A percentile compares a stretch with the other conserved stretches of the same genome.
phyloP scores from a whole-genome alignment of 2,329 filamentous ascomycete species.

The Cylindrodendrum hubeiense region DNA sequence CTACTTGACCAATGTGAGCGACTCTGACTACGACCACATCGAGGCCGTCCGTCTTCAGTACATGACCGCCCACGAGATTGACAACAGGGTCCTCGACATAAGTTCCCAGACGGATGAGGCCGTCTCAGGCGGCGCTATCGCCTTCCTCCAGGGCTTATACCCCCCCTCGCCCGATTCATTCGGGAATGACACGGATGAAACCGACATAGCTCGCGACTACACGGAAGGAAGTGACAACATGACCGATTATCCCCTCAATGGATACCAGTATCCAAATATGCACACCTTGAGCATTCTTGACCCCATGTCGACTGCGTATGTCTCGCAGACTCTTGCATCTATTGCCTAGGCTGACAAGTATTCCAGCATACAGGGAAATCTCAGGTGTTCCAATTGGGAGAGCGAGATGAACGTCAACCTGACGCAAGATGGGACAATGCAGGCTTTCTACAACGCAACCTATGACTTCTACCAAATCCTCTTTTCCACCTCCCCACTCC shows the following conservation, averaged over 20 bases:
- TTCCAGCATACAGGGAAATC: slow-evolving; percentile 53
- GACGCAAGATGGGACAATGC: slow-evolving; percentile 39
- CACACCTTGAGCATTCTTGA: slow-evolving; percentile 62
- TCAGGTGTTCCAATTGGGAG: slow-evolving; percentile 54
- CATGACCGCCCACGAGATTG: slow-evolving; percentile 58
- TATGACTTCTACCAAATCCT: slow-evolving; percentile 58
- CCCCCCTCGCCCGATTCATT: slow-evolving; percentile 69
- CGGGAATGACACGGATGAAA: slow-evolving; percentile 43
- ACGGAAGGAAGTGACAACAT: slow-evolving; percentile 53
- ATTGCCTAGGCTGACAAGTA: slow-evolving; percentile 16
- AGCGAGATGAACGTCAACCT: slow-evolving; percentile 45
- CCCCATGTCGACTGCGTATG: slow-evolving; percentile 60
- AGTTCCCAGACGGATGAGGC: slow-evolving; percentile 56
- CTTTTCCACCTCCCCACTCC: slow-evolving; percentile 52
- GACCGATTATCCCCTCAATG: slow-evolving; percentile 75
- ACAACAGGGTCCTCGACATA: slow-evolving; percentile 61
- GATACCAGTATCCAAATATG: slow-evolving; percentile 85
- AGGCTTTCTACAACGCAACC: slow-evolving; percentile 44
- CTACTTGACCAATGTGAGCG: slow-evolving; percentile 55
- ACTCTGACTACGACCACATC: slow-evolving; percentile 42
- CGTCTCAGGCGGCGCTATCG: slow-evolving; percentile 76
- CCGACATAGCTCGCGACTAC: slow-evolving; percentile 57
- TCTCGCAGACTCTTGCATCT: slow-evolving; percentile 7
- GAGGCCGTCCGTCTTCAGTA: slow-evolving; percentile 54
- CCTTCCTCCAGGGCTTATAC: slow-evolving; percentile 88